phyloP scores from a whole-genome alignment of 768 basidiomycete species.

The Amanita molliuscula region DNA sequence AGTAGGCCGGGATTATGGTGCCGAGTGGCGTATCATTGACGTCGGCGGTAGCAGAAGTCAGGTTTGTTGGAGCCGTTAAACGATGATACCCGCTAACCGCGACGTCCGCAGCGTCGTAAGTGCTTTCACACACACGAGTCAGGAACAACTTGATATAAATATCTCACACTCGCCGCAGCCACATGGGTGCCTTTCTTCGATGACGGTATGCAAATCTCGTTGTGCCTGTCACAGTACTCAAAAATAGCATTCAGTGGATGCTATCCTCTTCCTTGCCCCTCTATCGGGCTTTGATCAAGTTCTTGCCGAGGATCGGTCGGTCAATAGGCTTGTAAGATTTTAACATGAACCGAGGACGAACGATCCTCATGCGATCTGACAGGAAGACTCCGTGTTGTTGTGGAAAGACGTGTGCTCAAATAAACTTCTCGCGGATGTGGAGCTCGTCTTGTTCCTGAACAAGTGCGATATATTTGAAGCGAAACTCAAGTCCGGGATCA shows the following conservation, averaged over 20 bases:
- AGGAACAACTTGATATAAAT: neutral
- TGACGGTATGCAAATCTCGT: slow-evolving; percentile 6
- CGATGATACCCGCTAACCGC: neutral
- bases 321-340: slow-evolving; percentile 28
- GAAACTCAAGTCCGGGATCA: slow-evolving; percentile 56
- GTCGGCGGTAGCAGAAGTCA: slow-evolving; percentile 70
- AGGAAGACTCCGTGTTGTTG: slow-evolving; percentile 84
- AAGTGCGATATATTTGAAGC: slow-evolving; percentile 76
- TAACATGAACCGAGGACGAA: neutral
- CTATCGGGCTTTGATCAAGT: slow-evolving; percentile 69
- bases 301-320: slow-evolving; percentile 47
- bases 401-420: slow-evolving; percentile 84
- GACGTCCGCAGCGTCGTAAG: slow-evolving; percentile 7
- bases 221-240: neutral
- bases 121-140: neutral
- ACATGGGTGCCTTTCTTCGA: slow-evolving; percentile 11
- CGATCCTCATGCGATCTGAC: slow-evolving; percentile 1
- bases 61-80: slow-evolving; percentile 25
- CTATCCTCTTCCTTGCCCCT: slow-evolving; percentile 70
- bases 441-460: slow-evolving; percentile 79
- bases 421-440: slow-evolving; percentile 70
- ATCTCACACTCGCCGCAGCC: neutral
- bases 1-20: slow-evolving; percentile 41
- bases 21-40: slow-evolving; percentile 71
- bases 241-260: slow-evolving; percentile 34